Evolutionary conservation across 805 yeast species (phyloP), one percentile per base, ranked within the genome.

Genomic region (Ogataea salicorniae): DNA sequence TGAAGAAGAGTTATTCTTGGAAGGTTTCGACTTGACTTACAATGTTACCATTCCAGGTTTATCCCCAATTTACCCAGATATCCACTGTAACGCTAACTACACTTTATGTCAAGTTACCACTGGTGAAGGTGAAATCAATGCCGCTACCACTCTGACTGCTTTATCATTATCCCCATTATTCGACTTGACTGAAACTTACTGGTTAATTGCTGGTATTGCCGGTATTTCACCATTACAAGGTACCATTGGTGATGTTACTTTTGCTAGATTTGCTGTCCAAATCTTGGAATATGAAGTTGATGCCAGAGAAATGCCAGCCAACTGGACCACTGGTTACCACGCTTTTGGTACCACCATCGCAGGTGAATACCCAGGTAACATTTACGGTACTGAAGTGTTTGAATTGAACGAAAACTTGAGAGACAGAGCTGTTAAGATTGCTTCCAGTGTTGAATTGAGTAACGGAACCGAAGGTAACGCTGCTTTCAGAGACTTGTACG

Each of bases 71-170:
- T 81, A 73, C 69, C 84, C 85, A 34, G 58, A 70, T 18, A 69
- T 82, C 43, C 79, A 75, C 67, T 81, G 87, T 65, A 74, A 74
- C 48, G 56, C 67, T 34, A 70, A 79, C 66, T 75, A 72, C 66
- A 61, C 75, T 29, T 61, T 82, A 29, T 81, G 86, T 70, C 81
- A 79, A 58, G 59, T 81, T 46, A 79, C 84, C 40, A 77, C 83
- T n/a, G 87, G 87, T 46, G 87, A 81, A 66, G 83, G 81, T 53
- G 86, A 81, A 61, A 74, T 80, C 54, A 82, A 82, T 56, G 87
- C 87, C 36, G 86, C 87, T 15, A 52, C 80, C 23, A 70, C 84
- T 22, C 60, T 81, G 48, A 72, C 77, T 38, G 82, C 87, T 6
- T 64, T 82, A 52, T 61, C 75, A 11, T 68, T 79, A 60, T 70